Conservation (phyloP, 2,329 filamentous ascomycete species). For the Ceratocystis destructans region DNA sequence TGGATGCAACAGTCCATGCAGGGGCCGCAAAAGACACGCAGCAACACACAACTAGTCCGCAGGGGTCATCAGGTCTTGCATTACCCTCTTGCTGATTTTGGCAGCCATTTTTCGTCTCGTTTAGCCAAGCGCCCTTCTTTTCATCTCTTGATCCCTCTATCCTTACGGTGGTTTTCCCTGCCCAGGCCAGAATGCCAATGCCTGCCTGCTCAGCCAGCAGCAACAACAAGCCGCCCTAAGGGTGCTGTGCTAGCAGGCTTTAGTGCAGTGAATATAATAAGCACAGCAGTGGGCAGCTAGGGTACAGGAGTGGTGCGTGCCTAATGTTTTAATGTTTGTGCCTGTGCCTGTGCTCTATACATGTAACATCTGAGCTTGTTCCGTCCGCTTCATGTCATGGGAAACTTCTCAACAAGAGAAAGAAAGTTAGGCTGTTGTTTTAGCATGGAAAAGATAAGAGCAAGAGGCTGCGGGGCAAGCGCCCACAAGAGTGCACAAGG, state of each 20-base stretch:
- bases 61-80: neutral
- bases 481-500: no score
- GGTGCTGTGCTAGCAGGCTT: neutral
- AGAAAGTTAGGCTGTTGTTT: neutral
- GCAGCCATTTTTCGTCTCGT: neutral
- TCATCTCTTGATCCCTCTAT: neutral
- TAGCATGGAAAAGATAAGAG: neutral
- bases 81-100: neutral
- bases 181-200: neutral
- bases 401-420: neutral
- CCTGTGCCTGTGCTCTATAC: constrained; percentile 10
- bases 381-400: neutral
- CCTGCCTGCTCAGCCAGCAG: neutral
- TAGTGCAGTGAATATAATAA: neutral
- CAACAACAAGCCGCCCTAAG: neutral
- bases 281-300: neutral
- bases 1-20: neutral
- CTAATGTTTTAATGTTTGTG: constrained; percentile 3
- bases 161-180: neutral
- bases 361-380: constrained; percentile 9
- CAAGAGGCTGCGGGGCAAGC: neutral
- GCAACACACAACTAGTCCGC: neutral
- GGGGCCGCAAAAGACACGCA: neutral
- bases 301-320: neutral
- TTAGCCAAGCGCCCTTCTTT: neutral